Evolutionary conservation across 768 basidiomycete genomes (phyloP).

Genomic region (Lactarius sp.): DNA sequence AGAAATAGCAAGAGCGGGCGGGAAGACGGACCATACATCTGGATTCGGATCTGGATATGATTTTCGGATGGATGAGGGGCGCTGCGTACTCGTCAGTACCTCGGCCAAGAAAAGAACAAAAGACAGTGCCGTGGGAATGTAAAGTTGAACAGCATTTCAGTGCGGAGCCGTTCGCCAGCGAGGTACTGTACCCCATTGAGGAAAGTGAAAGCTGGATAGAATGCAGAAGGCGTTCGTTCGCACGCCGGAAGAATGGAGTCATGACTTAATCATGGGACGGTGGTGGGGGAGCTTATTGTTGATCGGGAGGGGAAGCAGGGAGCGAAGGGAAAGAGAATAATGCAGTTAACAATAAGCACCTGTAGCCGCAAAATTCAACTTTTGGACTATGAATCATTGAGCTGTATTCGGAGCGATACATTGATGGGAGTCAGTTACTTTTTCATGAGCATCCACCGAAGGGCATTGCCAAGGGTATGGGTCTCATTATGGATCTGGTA

Average conservation of each 20-base stretch:
- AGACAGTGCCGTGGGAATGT: background rate
- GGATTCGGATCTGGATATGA: constrained; percentile 93
- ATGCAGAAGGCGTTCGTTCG: background rate
- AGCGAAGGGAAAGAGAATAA: constrained; percentile 2
- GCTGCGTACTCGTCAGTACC: constrained; percentile 35
- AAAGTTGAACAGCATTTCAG: background rate
- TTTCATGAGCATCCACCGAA: constrained; percentile 99
- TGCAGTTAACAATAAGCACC: constrained; percentile 40
- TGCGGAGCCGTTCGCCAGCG: background rate
- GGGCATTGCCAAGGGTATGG: constrained; percentile 91
- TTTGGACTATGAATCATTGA: constrained; percentile 58
- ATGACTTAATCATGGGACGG: constrained; percentile 1
- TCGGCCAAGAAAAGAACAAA: constrained; percentile 8
- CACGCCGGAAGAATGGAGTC: constrained; percentile 4
- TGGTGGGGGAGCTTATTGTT: constrained; percentile 6
- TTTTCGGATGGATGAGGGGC: constrained; percentile 97
- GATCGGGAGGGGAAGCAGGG: background rate
- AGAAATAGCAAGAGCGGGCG: background rate
- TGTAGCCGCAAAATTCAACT: constrained; percentile 98
- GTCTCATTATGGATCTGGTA: constrained; percentile 92
- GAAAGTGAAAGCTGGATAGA: constrained; percentile 1
- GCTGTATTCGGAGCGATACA: constrained; percentile 3
- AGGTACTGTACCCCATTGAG: background rate
- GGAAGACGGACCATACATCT: constrained; percentile 91
- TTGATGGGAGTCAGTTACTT: constrained; percentile 50